Evolutionary conservation across 1,284 basidiomycete genomes (phyloP), one percentile per base, ranked within the genome.

Genomic region (Austroboletus novae-zelandiae): DNA sequence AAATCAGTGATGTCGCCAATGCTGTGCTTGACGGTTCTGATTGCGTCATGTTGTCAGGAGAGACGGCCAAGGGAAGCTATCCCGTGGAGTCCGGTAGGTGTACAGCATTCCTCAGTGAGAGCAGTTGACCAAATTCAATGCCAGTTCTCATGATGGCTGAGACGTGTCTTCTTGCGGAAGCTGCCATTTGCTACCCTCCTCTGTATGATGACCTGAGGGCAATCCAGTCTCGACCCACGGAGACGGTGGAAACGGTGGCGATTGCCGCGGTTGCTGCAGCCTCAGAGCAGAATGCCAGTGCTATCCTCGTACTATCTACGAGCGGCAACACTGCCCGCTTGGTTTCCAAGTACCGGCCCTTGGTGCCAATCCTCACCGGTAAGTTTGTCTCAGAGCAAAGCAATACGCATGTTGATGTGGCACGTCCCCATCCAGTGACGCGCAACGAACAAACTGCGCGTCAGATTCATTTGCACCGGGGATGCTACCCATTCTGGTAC

Each of bases 1-100:
- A 98, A 76, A 84, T 98, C 55, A 97, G 94, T 65, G 95, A 98
- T 69, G 94, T 98, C 48, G 94, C 95, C 61, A 98, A 98, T 73
- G 94, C 94, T 57, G 94, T 98, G 47, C 84, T 98, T 47, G 94
- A 98, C 68, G 95, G 94, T 55, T 85, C 95, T 29, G 94, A 98
- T 77, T 98, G 95, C 74, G 94, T 98, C 70, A 98, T 98, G 94
- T 77, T 98, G 70, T 97, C 94, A 23, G 94, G 95, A 58, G 94
- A 98, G 77, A 98, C 95, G 48, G 94, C 94, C 57, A 98, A 98
- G 79, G 94, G 94, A 58, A 75, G 81, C 56, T 98, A 98, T 74
- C 94, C 94, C 49, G 83, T 95, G 66, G 84, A 94, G 71, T 94
- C 96, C 51, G 92, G 91, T 88, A 63, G 48, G 84, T 73, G 25